phyloP scores from a whole-genome alignment of 139 green algal genomes.

The Chlamydomonas schloesseri region DNA sequence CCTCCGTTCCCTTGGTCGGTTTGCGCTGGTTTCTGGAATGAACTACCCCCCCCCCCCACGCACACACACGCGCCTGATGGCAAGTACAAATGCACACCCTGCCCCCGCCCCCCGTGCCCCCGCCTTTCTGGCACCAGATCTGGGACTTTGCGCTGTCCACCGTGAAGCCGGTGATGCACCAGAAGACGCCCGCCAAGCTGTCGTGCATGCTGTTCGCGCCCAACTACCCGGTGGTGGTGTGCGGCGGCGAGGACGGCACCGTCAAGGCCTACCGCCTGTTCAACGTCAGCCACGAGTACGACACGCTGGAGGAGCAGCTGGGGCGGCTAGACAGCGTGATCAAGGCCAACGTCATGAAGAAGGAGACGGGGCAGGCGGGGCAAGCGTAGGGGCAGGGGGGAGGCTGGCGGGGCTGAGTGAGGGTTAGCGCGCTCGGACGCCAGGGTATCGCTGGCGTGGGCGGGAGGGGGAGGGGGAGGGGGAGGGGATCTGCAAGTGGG shows the following conservation, averaged over 20 bases:
- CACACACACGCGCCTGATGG: too few species aligned
- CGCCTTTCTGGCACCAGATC: constrained; percentile 55
- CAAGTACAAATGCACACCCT: too few species aligned
- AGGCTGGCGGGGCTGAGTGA: too few species aligned
- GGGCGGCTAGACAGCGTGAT: constrained; percentile 71
- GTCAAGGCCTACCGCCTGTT: constrained; percentile 68
- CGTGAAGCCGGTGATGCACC: constrained; percentile 75
- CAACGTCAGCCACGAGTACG: constrained; percentile 67
- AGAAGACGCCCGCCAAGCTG: constrained; percentile 62
- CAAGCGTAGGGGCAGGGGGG: too few species aligned
- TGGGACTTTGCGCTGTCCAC: constrained; percentile 85
- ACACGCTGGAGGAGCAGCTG: constrained; percentile 60
- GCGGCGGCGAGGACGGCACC: constrained; percentile 67
- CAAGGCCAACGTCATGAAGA: constrained; percentile 75
- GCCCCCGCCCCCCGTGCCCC: too few species aligned
- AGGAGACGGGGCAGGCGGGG: constrained; percentile 13
- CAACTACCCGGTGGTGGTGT: constrained; percentile 72
- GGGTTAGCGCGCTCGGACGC: too few species aligned
- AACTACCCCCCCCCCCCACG: too few species aligned
- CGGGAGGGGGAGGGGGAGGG: too few species aligned
- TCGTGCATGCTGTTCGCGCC: constrained; percentile 74
- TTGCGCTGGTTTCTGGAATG: too few species aligned
- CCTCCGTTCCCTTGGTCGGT: too few species aligned
- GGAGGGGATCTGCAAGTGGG: too few species aligned
- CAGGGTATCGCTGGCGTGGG: too few species aligned